Conservation (phyloP, 1,284 basidiomycete species). For the Boletellus deceptivus region DNA sequence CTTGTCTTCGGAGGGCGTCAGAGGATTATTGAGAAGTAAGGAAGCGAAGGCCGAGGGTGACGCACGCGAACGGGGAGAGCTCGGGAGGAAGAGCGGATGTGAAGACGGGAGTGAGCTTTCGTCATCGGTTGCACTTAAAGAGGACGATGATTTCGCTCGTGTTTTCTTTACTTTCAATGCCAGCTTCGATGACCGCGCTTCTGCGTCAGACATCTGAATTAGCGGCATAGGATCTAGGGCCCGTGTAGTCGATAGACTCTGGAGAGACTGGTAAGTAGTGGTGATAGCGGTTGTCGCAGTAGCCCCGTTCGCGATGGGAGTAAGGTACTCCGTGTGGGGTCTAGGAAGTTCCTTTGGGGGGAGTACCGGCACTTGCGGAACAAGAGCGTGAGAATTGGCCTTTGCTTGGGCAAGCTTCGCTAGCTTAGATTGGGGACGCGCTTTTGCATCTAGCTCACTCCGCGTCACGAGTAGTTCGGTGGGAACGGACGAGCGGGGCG, state of each 20-base stretch:
- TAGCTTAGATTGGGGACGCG: slow-evolving; percentile 61
- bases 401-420: slow-evolving; percentile 66
- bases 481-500: slow-evolving; percentile 3
- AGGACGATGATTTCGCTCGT: slow-evolving; percentile 39
- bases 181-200: slow-evolving; percentile 57
- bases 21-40: slow-evolving; percentile 58
- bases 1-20: slow-evolving; percentile 40
- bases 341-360: slow-evolving; percentile 37
- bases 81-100: slow-evolving; percentile 57
- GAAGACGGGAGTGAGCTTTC: slow-evolving; percentile 35
- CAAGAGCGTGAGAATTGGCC: slow-evolving; percentile 38
- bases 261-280: slow-evolving; percentile 67
- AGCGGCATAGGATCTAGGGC: slow-evolving; percentile 21
- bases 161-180: slow-evolving; percentile 64
- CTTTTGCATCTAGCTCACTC: slow-evolving; percentile 25
- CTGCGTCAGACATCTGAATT: slow-evolving; percentile 29
- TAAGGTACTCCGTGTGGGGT: slow-evolving; percentile 63
- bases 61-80: slow-evolving; percentile 55
- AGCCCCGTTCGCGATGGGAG: slow-evolving; percentile 70
- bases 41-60: slow-evolving; percentile 75
- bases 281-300: slow-evolving; percentile 78
- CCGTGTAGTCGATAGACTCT: slow-evolving; percentile 41
- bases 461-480: slow-evolving; percentile 10
- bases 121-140: slow-evolving; percentile 38
- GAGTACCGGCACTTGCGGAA: slow-evolving; percentile 36